A percentile compares a stretch with the other conserved stretches of the same genome.
phyloP scores from a whole-genome alignment of 495 filamentous ascomycete species.

The Penicillium chermesinum region DNA sequence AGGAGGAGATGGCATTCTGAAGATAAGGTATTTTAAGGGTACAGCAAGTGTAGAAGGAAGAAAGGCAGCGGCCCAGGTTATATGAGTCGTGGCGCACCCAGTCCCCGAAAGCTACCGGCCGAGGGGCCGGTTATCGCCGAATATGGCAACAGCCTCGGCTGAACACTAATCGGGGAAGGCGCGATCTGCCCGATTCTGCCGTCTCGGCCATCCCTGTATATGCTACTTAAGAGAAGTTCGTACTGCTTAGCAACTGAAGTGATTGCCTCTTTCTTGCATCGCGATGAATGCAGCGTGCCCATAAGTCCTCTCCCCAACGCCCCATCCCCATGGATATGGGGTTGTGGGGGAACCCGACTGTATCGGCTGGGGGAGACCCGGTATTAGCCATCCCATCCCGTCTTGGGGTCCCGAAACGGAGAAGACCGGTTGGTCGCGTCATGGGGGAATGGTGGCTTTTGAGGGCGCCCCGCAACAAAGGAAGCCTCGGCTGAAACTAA shows the following conservation, averaged over 20 bases:
- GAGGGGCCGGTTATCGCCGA: conserved; percentile 12
- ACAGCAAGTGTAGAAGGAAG: conserved; percentile 3
- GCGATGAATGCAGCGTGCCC: too few relatives aligned
- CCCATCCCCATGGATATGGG: not conserved
- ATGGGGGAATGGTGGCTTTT: not conserved
- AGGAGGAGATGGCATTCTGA: conserved; percentile 34
- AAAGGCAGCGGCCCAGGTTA: conserved; percentile 13
- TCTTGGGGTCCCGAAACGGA: not conserved
- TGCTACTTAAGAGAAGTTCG: too few relatives aligned
- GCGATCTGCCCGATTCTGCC: conserved; percentile 4
- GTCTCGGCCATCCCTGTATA: not conserved
- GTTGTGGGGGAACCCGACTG: conserved; percentile 6
- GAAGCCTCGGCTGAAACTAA: not conserved
- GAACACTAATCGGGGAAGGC: conserved; percentile 1
- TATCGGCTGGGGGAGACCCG: conserved; percentile 12
- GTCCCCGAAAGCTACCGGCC: conserved; percentile 9
- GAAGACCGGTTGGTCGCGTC: not conserved
- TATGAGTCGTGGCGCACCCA: conserved; percentile 8
- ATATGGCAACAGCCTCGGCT: conserved; percentile 25
- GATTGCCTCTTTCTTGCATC: not conserved
- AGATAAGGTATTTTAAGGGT: not conserved
- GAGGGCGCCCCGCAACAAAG: not conserved
- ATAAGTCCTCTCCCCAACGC: not conserved
- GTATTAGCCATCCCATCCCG: conserved; percentile 11
- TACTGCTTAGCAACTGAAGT: too few relatives aligned